These are phyloP conservation scores for Canavalia ensiformis DNA, from an alignment of 306 rosid species.

Conservation along the genomic window DNA sequence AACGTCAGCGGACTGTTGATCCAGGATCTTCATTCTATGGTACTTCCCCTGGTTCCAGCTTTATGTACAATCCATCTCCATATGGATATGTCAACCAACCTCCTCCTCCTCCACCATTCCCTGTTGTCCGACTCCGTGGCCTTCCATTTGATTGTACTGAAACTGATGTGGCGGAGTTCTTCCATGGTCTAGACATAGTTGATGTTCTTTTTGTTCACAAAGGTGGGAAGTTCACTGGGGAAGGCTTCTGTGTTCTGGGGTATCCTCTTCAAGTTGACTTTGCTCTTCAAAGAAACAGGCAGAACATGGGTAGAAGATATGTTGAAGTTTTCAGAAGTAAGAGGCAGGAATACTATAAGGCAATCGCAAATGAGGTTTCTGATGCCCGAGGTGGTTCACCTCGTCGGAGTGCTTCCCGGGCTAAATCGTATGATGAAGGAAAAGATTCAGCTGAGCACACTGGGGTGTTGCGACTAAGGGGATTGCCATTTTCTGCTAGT, in stretches of 20 bases:
- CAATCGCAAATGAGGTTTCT: conserved; percentile 81
- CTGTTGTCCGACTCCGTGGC: conserved; percentile 90
- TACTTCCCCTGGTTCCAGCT: conserved; percentile 74
- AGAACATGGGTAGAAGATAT: conserved; percentile 91
- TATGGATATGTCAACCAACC: conserved; percentile 81
- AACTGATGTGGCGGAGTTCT: conserved; percentile 92
- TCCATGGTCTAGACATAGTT: conserved; percentile 88
- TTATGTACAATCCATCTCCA: conserved; percentile 83
- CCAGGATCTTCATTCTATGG: conserved; percentile 89
- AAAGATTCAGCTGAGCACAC: conserved; percentile 92
- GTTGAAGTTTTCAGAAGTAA: conserved; percentile 94
- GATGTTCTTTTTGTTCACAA: conserved; percentile 92
- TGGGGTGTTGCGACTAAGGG: conserved; percentile 84
- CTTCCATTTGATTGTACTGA: conserved; percentile 93
- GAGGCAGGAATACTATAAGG: conserved; percentile 97
- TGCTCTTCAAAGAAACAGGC: conserved; percentile 90
- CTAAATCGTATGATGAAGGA: conserved; percentile 80
- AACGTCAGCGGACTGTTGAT: conserved; percentile 86
- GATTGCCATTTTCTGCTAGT: conserved; percentile 88
- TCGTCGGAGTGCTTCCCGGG: conserved; percentile 68
- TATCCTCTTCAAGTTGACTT: conserved; percentile 96
- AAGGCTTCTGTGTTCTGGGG: conserved; percentile 90
- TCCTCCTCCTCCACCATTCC: conserved; percentile 90
- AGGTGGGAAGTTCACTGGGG: conserved; percentile 85
- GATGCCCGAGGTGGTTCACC: conserved; percentile 83